Evolutionary conservation across 257 asterid genomes (phyloP), one percentile per base, ranked within the genome.

Genomic region (Vinca minor): DNA sequence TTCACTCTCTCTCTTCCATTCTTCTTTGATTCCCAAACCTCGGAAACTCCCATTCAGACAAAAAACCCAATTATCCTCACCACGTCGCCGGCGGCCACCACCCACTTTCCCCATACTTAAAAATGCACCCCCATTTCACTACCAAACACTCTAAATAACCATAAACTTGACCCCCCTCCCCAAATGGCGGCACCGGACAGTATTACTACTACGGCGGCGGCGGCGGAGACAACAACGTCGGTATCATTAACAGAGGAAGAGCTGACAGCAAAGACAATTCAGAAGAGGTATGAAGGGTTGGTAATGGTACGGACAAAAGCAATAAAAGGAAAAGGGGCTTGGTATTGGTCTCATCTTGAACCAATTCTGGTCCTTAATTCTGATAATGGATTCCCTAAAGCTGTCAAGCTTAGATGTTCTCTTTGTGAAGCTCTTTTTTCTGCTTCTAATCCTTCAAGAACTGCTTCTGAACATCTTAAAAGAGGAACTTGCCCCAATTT

Each of bases 341-440:
- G 99, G 99, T 93, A 93, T 71, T 93, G 99, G 99, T 85, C 87
- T 20, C 96, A 93, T 80, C 82, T 93, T 12, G 97, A 93, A 73
- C 99, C 99, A 45, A 86, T 89, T 52, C 84, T 93, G 68, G 88
- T 89, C 38, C 86, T 73, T 35, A 81, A 84, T 67, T 68, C 94
- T 57, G 97, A 89, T 38, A 83, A 83, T 11, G 96, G 94, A 26
- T 64, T 87, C 15, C 90, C 99, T 58, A 89, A 89, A 72, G 91
- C 99, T 0, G 97, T 93, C 5, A 93, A 93, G 78, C 96, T 93
- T 13, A 59, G 95, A 38, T 93, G 99, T 76, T 77, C 90, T 7
- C 64, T 93, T 0, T 93, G 99, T 72, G 95, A 86, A 76, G 97
- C 99, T 61, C 90, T 87, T 39, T 93, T 93, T 81, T 93, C 99